A percentile compares a stretch with the other conserved stretches of the same genome.
phyloP scores from a whole-genome alignment of 345 rosid genomes.

The Eucalyptus fibrosa region DNA sequence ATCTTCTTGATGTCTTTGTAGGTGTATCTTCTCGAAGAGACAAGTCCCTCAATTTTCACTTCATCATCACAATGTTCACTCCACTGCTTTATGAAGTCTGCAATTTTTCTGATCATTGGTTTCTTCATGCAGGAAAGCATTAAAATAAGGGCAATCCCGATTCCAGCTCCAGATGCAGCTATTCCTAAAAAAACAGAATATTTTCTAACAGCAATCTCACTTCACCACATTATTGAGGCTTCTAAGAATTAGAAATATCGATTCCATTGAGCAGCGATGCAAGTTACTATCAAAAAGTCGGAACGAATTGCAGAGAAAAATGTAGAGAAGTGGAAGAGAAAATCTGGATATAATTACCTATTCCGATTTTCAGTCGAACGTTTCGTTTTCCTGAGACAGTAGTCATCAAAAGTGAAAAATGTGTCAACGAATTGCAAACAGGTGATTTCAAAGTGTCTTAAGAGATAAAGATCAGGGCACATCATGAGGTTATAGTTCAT shows the following conservation, averaged over 20 bases:
- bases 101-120: neutral
- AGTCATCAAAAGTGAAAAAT: neutral
- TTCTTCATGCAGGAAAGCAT: neutral
- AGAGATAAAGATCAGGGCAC: neutral
- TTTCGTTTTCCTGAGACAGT: neutral
- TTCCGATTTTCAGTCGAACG: neutral
- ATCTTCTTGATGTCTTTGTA: too few species aligned
- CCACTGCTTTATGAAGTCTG: too few species aligned
- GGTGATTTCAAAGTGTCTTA: neutral
- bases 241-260: too few species aligned
- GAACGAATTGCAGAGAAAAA: neutral
- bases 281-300: neutral
- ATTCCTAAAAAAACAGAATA: neutral
- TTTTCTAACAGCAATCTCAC: neutral
- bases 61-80: too few species aligned
- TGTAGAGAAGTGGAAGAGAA: neutral
- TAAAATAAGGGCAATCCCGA: neutral
- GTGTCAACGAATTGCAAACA: neutral
- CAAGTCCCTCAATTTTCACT: too few species aligned
- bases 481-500: neutral
- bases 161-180: neutral
- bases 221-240: neutral
- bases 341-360: neutral
- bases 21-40: too few species aligned
- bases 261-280: neutral